phyloP scores from a whole-genome alignment of 2,329 filamentous ascomycete genomes.

The Ophiostoma australiae region DNA sequence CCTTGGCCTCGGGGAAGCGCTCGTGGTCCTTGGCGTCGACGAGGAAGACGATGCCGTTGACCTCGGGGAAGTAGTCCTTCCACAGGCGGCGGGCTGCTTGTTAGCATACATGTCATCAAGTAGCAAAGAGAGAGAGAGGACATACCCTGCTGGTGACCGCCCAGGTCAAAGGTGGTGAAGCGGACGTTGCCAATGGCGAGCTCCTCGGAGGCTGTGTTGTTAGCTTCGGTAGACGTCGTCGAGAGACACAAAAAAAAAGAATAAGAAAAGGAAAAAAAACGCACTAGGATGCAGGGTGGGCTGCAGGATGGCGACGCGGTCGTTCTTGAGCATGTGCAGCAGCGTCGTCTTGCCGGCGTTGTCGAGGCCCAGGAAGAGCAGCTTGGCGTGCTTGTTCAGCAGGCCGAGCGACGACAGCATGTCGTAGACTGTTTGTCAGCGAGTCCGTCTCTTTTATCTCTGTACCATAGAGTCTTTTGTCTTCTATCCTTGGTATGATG shows the following conservation, averaged over 20 bases:
- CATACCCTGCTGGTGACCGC: constrained; percentile 85
- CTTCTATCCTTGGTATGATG: constrained; percentile 28
- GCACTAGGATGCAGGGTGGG: constrained; percentile 87
- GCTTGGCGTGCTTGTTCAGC: constrained; percentile 93
- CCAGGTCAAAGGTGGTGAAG: constrained; percentile 91
- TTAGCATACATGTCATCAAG: background rate
- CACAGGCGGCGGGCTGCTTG: constrained; percentile 75
- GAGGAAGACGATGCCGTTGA: constrained; percentile 94
- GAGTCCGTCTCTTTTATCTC: background rate
- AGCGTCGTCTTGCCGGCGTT: constrained; percentile 94
- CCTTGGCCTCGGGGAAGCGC: constrained; percentile 89
- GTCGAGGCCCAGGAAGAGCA: constrained; percentile 87
- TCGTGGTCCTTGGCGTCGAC: constrained; percentile 97
- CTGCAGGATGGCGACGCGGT: constrained; percentile 84
- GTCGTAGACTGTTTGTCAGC: constrained; percentile 68
- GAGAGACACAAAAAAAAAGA: background rate
- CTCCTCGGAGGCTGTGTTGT: constrained; percentile 71
- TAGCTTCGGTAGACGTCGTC: background rate
- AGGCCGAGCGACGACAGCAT: constrained; percentile 80
- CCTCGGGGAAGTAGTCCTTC: constrained; percentile 97
- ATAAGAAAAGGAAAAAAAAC: constrained; percentile 30
- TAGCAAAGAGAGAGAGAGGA: constrained; percentile 1
- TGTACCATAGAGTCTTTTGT: constrained; percentile 10
- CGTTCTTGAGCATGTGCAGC: constrained; percentile 96
- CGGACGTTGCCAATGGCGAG: constrained; percentile 88